Conservation (phyloP, 2,329 filamentous ascomycete species). For the Arthrobotrys sinensis region DNA sequence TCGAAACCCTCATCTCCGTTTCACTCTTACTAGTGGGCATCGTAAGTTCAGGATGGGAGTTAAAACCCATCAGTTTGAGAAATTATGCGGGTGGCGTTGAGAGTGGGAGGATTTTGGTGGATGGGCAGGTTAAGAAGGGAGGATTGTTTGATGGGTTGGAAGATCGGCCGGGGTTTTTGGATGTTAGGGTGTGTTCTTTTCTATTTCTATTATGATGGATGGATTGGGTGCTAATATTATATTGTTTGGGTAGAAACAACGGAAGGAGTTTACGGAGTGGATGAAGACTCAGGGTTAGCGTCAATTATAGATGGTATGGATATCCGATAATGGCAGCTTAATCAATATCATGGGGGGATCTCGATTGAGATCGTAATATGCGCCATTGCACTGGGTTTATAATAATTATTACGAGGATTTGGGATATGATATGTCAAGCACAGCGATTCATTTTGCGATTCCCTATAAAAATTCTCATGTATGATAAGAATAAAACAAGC, state of each 20-base stretch:
- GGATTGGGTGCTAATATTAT: constrained; percentile 28
- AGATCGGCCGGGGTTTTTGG: constrained; percentile 85
- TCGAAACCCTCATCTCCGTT: constrained; percentile 87
- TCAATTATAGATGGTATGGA: not conserved
- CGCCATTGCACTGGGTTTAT: too few relatives aligned
- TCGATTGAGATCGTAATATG: too few relatives aligned
- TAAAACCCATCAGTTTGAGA: constrained; percentile 88
- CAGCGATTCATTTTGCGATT: constrained; percentile 9
- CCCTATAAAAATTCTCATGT: constrained; percentile 21
- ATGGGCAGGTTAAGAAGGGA: constrained; percentile 74
- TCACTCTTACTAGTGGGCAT: constrained; percentile 86
- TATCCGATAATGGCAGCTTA: too few relatives aligned
- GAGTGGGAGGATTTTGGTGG: constrained; percentile 76
- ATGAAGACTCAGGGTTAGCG: constrained; percentile 36
- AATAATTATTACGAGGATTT: not conserved
- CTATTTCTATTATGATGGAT: not conserved
- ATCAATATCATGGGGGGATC: too few relatives aligned
- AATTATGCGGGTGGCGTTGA: constrained; percentile 89
- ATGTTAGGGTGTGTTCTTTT: constrained; percentile 78
- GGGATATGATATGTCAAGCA: not conserved
- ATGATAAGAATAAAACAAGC: constrained; percentile 14
- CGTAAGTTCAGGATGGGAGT: constrained; percentile 77
- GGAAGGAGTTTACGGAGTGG: constrained; percentile 78
- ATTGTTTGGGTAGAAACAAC: constrained; percentile 70
- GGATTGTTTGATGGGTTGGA: constrained; percentile 87